phyloP scores from a whole-genome alignment of 306 rosid genomes.

The Fragaria ananassa region DNA sequence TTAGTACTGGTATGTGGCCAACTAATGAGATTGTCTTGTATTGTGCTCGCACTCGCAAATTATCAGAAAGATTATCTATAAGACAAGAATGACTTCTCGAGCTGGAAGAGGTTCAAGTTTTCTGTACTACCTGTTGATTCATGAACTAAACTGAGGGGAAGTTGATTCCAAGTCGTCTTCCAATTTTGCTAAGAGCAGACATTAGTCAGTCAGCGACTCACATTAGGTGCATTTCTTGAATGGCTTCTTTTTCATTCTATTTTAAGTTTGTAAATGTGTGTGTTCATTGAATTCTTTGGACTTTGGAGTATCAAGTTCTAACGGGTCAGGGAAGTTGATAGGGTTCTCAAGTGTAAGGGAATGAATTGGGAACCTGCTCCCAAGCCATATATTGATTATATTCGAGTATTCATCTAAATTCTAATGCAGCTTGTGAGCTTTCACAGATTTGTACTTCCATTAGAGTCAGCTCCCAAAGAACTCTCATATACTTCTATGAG shows the following conservation, averaged over 20 bases:
- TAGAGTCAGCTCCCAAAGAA: background rate
- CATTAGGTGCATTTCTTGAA: background rate
- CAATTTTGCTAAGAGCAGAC: background rate
- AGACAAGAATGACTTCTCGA: slow-evolving; percentile 30
- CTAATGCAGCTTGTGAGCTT: background rate
- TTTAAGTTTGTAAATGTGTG: background rate
- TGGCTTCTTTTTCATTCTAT: background rate
- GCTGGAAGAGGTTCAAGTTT: slow-evolving; percentile 23
- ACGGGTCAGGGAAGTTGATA: background rate
- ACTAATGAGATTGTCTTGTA: slow-evolving; percentile 14
- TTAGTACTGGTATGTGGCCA: background rate
- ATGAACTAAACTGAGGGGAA: background rate
- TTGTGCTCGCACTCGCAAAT: slow-evolving; percentile 2
- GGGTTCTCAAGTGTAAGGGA: background rate
- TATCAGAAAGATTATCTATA: slow-evolving; percentile 72
- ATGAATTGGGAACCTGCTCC: background rate
- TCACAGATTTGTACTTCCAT: background rate
- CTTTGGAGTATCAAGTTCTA: background rate
- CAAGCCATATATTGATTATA: background rate
- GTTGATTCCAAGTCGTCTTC: background rate
- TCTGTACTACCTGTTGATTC: background rate
- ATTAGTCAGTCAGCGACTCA: background rate
- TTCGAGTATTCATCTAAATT: background rate
- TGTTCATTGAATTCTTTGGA: background rate
- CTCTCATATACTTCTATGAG: background rate